Percentiles rank a stretch among this genome's conserved stretches.
Evolutionary conservation across 768 basidiomycete species (phyloP).

Genomic region (Russula compacta): DNA sequence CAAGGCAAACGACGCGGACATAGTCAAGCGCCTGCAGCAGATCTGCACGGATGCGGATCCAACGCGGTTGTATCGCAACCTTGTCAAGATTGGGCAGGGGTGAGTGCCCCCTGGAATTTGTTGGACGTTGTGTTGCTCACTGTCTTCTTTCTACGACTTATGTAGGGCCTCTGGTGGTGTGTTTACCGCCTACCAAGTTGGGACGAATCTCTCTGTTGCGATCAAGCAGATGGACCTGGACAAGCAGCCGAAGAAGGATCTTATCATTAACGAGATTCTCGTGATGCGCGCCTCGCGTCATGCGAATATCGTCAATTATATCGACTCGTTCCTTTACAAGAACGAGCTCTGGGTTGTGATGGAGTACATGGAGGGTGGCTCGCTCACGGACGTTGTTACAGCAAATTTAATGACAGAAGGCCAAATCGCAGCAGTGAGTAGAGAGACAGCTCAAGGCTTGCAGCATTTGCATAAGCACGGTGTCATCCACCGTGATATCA

Average conservation of each 20-base stretch:
- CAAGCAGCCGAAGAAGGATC: slow-evolving; percentile 98
- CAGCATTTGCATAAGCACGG: slow-evolving; percentile 93
- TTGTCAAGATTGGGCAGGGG: slow-evolving; percentile 99
- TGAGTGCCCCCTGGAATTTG: slow-evolving; percentile 31
- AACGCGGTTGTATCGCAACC: slow-evolving; percentile 81
- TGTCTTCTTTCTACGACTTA: slow-evolving; percentile 7
- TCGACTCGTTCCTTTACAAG: slow-evolving; percentile 95
- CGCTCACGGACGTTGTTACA: slow-evolving; percentile 91
- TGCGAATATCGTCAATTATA: slow-evolving; percentile 99
- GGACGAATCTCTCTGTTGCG: slow-evolving; percentile 87
- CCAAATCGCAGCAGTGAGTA: slow-evolving; percentile 92
- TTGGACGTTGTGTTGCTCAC: slow-evolving; percentile 1
- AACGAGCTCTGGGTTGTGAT: slow-evolving; percentile 99
- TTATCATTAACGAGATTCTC: slow-evolving; percentile 99
- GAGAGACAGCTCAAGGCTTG: slow-evolving; percentile 88
- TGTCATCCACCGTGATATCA: slow-evolving; percentile 98
- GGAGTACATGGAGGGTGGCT: slow-evolving; percentile 99
- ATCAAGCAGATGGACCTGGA: slow-evolving; percentile 99
- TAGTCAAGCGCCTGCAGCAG: slow-evolving; percentile 80
- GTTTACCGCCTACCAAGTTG: slow-evolving; percentile 96
- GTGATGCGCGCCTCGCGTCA: slow-evolving; percentile 98
- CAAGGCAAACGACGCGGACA: slow-evolving; percentile 76
- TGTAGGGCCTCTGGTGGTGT: slow-evolving; percentile 91
- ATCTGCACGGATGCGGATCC: slow-evolving; percentile 99
- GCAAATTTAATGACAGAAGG: slow-evolving; percentile 97